Evolutionary conservation across 1,139 yeast species (phyloP).

Genomic region (Candida neerlandica): DNA sequence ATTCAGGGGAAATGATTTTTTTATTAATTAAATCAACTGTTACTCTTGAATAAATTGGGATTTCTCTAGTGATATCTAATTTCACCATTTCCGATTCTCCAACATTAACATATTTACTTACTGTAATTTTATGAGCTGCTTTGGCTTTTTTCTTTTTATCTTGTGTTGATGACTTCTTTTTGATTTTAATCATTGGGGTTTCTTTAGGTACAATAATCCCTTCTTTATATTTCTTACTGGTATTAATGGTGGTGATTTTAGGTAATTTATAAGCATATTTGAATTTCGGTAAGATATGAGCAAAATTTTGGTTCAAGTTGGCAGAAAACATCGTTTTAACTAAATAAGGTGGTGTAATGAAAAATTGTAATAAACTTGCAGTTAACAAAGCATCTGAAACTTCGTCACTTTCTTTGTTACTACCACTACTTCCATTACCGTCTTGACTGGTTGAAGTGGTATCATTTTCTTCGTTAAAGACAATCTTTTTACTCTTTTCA

Average conservation of each 20-base stretch:
- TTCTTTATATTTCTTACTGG: slow-evolving; percentile 49
- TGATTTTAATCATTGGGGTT: slow-evolving; percentile 39
- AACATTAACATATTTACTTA: slow-evolving; percentile 64
- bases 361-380: slow-evolving; percentile 75
- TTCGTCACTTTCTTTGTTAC: slow-evolving; percentile 27
- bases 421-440: slow-evolving; percentile 18
- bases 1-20: slow-evolving; percentile 68
- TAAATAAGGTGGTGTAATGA: slow-evolving; percentile 85
- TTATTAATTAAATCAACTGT: slow-evolving; percentile 69
- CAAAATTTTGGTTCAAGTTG: slow-evolving; percentile 25
- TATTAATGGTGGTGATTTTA: slow-evolving; percentile 59
- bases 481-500: slow-evolving; percentile 35
- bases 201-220: slow-evolving; percentile 70
- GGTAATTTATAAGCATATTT: slow-evolving; percentile 73
- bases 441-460: slow-evolving; percentile 14
- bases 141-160: slow-evolving; percentile 38
- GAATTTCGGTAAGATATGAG: slow-evolving; percentile 40
- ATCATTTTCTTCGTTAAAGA: slow-evolving; percentile 28
- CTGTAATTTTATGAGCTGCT: slow-evolving; percentile 52
- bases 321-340: slow-evolving; percentile 59
- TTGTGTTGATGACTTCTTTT: slow-evolving; percentile 32
- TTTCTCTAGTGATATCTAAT: slow-evolving; percentile 55
- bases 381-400: slow-evolving; percentile 43
- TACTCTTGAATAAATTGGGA: slow-evolving; percentile 79
- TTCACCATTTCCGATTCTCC: slow-evolving; percentile 64